A percentile compares a stretch with the other conserved stretches of the same genome.
phyloP scores from a whole-genome alignment of 345 rosid genomes.

The Abelmoschus esculentus region DNA sequence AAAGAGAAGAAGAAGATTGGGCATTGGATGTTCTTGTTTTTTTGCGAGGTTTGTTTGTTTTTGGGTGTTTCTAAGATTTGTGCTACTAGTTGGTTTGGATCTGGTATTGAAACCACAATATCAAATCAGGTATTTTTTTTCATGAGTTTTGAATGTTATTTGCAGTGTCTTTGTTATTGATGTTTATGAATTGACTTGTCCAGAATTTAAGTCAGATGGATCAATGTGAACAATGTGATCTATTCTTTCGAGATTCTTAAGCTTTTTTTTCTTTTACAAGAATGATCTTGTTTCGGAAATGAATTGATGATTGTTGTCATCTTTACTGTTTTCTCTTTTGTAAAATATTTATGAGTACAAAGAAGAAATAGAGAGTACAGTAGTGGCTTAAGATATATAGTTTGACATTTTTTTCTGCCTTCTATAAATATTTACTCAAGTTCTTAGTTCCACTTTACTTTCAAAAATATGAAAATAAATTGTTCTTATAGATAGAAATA shows the following conservation, averaged over 20 bases:
- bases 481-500: too few species aligned
- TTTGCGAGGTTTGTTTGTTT: constrained; percentile 78
- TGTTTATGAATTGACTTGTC: not conserved
- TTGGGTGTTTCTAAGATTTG: constrained; percentile 81
- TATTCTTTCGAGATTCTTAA: not conserved
- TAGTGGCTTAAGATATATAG: too few species aligned
- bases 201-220: not conserved
- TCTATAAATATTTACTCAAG: too few species aligned
- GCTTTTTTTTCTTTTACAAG: not conserved
- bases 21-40: constrained; percentile 70
- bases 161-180: not conserved
- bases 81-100: constrained; percentile 83
- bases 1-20: constrained; percentile 70
- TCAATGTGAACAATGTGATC: not conserved
- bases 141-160: not conserved
- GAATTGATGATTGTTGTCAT: not conserved
- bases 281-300: not conserved
- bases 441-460: too few species aligned
- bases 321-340: not conserved
- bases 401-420: too few species aligned
- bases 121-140: constrained; percentile 37
- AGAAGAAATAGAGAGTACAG: not conserved
- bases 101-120: constrained; percentile 55
- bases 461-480: too few species aligned
- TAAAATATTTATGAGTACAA: not conserved